Base-by-base conservation (phyloP, 176 grass and related monocot genomes). In the Lolium multiflorum region DNA sequence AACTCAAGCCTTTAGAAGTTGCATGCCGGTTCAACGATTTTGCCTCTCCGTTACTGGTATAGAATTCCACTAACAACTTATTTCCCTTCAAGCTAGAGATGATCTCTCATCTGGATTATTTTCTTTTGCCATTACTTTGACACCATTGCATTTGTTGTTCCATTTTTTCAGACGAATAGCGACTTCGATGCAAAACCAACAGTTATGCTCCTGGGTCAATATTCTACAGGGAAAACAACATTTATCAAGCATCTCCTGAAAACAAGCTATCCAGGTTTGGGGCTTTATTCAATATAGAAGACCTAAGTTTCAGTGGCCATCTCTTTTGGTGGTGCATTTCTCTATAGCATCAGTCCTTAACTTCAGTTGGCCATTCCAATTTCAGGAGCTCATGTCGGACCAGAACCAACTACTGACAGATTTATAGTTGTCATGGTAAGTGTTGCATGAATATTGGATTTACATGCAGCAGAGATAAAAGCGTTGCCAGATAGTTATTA, bases 361-460 rank as follows among this genome's bases (percentile, higher is more conserved):
- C 48, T 60, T 50, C 8, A 44, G 16, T 88, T 77, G 43, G 26
- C 11, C 4, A 77, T 64, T 77, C 0, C 28, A 61, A 69, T 66
- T 92, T 35, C 86, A 95, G 95, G 95, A 74, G 93, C 95, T 87
- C 95, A 98, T 87, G 89, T 98, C 11, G 95, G 95, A 85, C 95
- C 95, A 74, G 95, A 98, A 76, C 95, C 93, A 25, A 98, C 95
- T 46, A 98, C 95, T 62, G 95, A 98, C 44, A 88, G 95, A 92
- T 98, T 98, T 77, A 86, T 98, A 51, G 95, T 95, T 87, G 91
- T 98, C 47, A 98, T 95, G 93, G 95, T 98, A 98, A 89, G 74
- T 56, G 4, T 58, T 82, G 14, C 79, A 16, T 81, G 28, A 71
- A 37, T 43, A 71, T 52, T 59, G 28, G 7, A 69, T 82, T 69